Evolutionary conservation across 2,329 filamentous ascomycete species (phyloP), one percentile per base, ranked within the genome.

Genomic region (Hypoxylon sp.): DNA sequence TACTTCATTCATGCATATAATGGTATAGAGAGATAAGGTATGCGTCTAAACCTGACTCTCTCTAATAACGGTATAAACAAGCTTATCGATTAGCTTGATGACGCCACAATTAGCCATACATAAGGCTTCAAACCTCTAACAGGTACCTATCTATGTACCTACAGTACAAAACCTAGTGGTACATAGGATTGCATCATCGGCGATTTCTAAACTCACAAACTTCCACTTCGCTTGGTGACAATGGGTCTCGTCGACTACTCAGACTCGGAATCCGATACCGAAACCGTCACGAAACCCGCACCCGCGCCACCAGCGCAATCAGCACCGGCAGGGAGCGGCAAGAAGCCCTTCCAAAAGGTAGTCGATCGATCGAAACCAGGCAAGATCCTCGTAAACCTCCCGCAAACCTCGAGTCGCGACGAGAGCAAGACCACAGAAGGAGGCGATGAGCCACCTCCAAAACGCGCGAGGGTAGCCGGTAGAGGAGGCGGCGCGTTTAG

Each of bases 201-300:
- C 19, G 33, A 69, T 53, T 46, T 47, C n/a, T 29, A 22, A 51
- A 24, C 37, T 24, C 26, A 31, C 51, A 54, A 67, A 71, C 39
- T 52, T 6, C 11, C 31, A 35, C 37, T 37, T 54, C 44, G 55
- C 37, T 24, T 29, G n/a, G 26, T 33, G 55, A 68, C 47, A 52
- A 96, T 96, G 92, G 90, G 87, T 13, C 84, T 97, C 31, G 93
- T 96, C 72, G 90, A 91, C 68, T 97, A 97, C 75, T 94, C 93
- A 3, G 93, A 94, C 78, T 96, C 91, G 0, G 91, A 92, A 51
- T 94, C 93, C 1, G 93, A 94, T 78, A 95, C 91, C 1, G 91
- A 92, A 50, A 92, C 80, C 39, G 79, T 80, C 63, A 65, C 74
- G 87, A 29, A 90, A 19, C 46, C 72, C 17, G 52, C 70, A 90